Evolutionary conservation across 345 rosid genomes (phyloP).

Genomic region (Citrus inodora): DNA sequence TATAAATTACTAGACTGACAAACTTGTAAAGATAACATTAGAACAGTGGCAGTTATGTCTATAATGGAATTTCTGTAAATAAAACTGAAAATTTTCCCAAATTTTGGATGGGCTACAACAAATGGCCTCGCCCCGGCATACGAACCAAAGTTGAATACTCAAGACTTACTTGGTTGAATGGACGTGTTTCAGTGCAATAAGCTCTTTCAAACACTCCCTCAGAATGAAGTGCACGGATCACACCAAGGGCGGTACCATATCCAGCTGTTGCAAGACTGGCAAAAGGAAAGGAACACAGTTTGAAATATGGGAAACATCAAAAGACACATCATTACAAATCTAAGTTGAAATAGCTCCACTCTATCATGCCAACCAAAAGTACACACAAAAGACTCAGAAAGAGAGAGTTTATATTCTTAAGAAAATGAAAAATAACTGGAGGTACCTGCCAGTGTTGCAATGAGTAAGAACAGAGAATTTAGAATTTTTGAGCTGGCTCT

Average conservation of each 20-base stretch:
- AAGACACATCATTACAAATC: background rate
- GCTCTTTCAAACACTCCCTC: constrained; percentile 72
- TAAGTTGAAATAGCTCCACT: background rate
- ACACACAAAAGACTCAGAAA: background rate
- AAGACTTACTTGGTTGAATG: constrained; percentile 80
- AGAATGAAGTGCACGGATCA: constrained; percentile 75
- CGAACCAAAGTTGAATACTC: background rate
- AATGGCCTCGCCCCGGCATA: no score
- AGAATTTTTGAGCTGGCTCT: constrained; percentile 37
- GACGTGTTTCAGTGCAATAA: constrained; percentile 97
- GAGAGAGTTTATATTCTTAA: background rate
- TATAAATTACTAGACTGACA: no score
- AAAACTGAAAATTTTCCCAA: no score
- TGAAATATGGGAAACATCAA: background rate
- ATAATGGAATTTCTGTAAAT: no score
- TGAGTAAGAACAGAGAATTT: constrained; percentile 76
- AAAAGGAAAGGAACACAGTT: constrained; percentile 1
- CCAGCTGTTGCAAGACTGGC: constrained; percentile 96
- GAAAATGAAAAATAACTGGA: background rate
- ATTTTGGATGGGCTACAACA: no score
- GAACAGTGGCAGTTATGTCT: no score
- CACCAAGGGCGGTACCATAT: constrained; percentile 96
- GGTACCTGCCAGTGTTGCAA: constrained; percentile 96
- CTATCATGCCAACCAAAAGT: background rate
- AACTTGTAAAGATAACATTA: no score